These are phyloP conservation scores for Dictyophora rubrovolvata DNA, from an alignment of 768 basidiomycete species.

Conservation along the genomic window DNA sequence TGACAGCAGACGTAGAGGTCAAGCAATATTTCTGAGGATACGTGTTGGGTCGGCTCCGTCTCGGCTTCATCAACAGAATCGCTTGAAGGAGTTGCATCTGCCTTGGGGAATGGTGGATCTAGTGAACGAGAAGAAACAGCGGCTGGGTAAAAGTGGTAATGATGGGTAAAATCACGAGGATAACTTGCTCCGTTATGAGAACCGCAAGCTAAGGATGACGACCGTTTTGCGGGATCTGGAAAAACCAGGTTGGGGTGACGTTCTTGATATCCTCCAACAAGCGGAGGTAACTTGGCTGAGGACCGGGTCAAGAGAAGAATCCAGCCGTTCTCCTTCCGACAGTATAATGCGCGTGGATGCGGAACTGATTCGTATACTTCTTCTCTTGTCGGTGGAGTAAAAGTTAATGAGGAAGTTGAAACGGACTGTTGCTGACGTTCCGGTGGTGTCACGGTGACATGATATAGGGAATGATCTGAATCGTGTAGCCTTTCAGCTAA, in stretches of 20 bases:
- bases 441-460: slow-evolving; percentile 36
- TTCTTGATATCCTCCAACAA: slow-evolving; percentile 43
- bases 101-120: slow-evolving; percentile 45
- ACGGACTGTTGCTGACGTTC: slow-evolving; percentile 18
- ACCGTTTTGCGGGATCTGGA: slow-evolving; percentile 45
- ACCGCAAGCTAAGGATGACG: slow-evolving; percentile 41
- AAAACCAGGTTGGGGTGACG: slow-evolving; percentile 32
- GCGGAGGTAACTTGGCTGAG: slow-evolving; percentile 49
- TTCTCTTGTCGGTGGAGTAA: slow-evolving; percentile 39
- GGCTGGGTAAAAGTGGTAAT: slow-evolving; percentile 66
- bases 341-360: slow-evolving; percentile 77
- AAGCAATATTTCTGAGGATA: slow-evolving; percentile 37
- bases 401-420: slow-evolving; percentile 15
- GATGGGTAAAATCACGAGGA: slow-evolving; percentile 56
- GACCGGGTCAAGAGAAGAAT: slow-evolving; percentile 63
- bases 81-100: slow-evolving; percentile 39
- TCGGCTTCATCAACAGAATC: slow-evolving; percentile 9
- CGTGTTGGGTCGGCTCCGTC: slow-evolving; percentile 6
- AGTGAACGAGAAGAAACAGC: slow-evolving; percentile 64
- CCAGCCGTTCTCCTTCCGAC: slow-evolving; percentile 76
- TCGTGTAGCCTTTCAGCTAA: slow-evolving; percentile 61
- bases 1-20: slow-evolving; percentile 82
- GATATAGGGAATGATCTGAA: slow-evolving; percentile 61
- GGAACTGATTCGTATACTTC: slow-evolving; percentile 64
- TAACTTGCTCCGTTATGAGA: slow-evolving; percentile 33